Evolutionary conservation across 2,329 filamentous ascomycete genomes (phyloP).

Genomic region (Pseudogymnoascus sp.): DNA sequence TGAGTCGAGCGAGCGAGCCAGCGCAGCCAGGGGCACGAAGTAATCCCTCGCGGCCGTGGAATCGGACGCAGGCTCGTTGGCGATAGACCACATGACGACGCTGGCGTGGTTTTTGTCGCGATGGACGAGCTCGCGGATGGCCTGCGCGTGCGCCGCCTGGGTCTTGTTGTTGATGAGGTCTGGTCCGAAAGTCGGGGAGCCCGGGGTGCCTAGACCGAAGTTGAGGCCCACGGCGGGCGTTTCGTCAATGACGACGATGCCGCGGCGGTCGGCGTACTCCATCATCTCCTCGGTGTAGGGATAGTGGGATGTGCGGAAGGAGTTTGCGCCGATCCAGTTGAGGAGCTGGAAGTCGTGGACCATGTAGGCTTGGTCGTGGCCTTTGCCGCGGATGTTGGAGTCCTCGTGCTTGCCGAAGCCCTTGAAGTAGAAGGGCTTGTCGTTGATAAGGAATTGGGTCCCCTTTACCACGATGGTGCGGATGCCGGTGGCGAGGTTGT

Average conservation of each 20-base stretch:
- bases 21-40: background rate
- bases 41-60: background rate
- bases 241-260: constrained; percentile 26
- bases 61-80: constrained; percentile 46
- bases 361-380: constrained; percentile 27
- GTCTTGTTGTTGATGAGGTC: constrained; percentile 18
- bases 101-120: constrained; percentile 63
- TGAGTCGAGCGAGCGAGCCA: constrained; percentile 23
- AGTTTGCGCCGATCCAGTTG: constrained; percentile 28
- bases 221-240: constrained; percentile 26
- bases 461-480: constrained; percentile 20
- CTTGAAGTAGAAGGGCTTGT: constrained; percentile 26
- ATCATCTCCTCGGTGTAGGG: constrained; percentile 27
- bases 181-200: constrained; percentile 17
- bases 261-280: constrained; percentile 26
- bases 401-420: constrained; percentile 29
- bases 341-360: constrained; percentile 28
- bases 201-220: constrained; percentile 16
- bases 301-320: constrained; percentile 28
- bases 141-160: constrained; percentile 56
- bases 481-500: constrained; percentile 20
- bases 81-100: constrained; percentile 66
- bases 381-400: constrained; percentile 24
- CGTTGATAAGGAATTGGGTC: constrained; percentile 24
- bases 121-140: constrained; percentile 54